Percentiles rank a stretch among this genome's conserved stretches.
Conservation (phyloP, 805 yeast genomes). For the Kazachstania viticola region DNA sequence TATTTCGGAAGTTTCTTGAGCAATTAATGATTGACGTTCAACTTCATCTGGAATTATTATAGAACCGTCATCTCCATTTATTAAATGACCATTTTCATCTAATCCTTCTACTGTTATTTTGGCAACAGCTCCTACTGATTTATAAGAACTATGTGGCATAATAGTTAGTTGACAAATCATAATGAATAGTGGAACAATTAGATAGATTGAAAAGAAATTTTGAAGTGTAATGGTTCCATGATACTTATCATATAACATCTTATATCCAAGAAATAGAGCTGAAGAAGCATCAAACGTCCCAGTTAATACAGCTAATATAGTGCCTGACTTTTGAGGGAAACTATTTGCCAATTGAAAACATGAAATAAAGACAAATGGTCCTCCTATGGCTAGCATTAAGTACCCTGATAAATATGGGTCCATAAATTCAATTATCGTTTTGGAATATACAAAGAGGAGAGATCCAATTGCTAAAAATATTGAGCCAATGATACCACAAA, state of each 20-base stretch:
- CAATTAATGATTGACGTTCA: slow-evolving; percentile 25
- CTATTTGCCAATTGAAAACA: slow-evolving; percentile 83
- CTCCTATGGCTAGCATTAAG: slow-evolving; percentile 70
- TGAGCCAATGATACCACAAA: slow-evolving; percentile 69
- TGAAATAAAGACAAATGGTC: slow-evolving; percentile 87
- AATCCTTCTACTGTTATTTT: slow-evolving; percentile 63
- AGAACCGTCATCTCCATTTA: slow-evolving; percentile 28
- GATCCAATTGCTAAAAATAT: slow-evolving; percentile 47
- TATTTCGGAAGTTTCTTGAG: slow-evolving; percentile 6
- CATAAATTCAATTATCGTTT: slow-evolving; percentile 9
- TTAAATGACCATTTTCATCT: slow-evolving; percentile 52
- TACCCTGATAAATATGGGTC: slow-evolving; percentile 74
- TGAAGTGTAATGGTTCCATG: slow-evolving; percentile 28
- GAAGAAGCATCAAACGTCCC: slow-evolving; percentile 93
- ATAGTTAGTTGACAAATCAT: slow-evolving; percentile 58
- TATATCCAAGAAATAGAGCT: slow-evolving; percentile 70
- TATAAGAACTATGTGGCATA: slow-evolving; percentile 73
- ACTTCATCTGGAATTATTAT: slow-evolving; percentile 37
- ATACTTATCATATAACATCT: slow-evolving; percentile 45
- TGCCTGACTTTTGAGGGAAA: slow-evolving; percentile 74
- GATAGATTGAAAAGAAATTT: slow-evolving; percentile 53
- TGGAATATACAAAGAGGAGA: slow-evolving; percentile 12
- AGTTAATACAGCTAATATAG: slow-evolving; percentile 68
- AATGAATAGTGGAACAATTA: slow-evolving; percentile 71
- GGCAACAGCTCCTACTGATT: slow-evolving; percentile 55